Conservation (phyloP, 176 grass and related monocot species). For the Oryza meridionalis region DNA sequence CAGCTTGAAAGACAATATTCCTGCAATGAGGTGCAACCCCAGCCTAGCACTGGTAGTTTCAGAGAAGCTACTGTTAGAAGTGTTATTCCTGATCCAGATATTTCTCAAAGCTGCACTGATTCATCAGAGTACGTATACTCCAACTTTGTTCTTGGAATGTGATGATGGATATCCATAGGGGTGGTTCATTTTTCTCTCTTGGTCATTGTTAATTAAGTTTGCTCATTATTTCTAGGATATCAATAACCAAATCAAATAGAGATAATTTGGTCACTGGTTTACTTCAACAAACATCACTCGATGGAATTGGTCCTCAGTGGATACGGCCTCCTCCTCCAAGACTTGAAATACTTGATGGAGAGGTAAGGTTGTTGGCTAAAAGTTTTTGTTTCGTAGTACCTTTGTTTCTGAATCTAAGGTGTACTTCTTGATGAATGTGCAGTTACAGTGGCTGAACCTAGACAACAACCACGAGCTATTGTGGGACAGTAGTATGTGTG, state of each 20-base stretch:
- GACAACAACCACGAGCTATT: slow-evolving; percentile 88
- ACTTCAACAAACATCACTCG: slow-evolving; percentile 64
- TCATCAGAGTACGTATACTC: slow-evolving; percentile 69
- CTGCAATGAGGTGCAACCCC: slow-evolving; percentile 30
- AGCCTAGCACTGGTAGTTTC: slow-evolving; percentile 51
- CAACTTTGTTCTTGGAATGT: slow-evolving; percentile 28
- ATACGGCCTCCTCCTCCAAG: slow-evolving; percentile 80
- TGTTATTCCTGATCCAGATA: slow-evolving; percentile 83
- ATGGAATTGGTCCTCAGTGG: slow-evolving; percentile 82
- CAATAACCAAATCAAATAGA: slow-evolving; percentile 65
- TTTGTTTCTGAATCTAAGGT: slow-evolving; percentile 40
- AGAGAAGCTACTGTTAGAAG: slow-evolving; percentile 68
- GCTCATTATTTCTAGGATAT: slow-evolving; percentile 53
- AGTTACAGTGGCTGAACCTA: slow-evolving; percentile 88
- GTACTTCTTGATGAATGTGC: slow-evolving; percentile 40
- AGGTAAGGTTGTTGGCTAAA: slow-evolving; percentile 56
- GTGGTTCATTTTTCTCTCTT: slow-evolving; percentile 33
- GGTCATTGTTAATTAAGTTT: slow-evolving; percentile 30
- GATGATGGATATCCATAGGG: slow-evolving; percentile 4
- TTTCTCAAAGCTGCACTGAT: slow-evolving; percentile 56
- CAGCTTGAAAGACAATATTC: slow-evolving; percentile 62
- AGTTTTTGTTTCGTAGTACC: slow-evolving; percentile 7
- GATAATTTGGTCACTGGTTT: slow-evolving; percentile 60
- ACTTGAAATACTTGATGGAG: slow-evolving; percentile 88
- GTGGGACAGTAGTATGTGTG: slow-evolving; percentile 95